Percentiles rank a stretch among this genome's conserved stretches.
phyloP scores from a whole-genome alignment of 768 basidiomycete species.

The Mycena chlorophos region DNA sequence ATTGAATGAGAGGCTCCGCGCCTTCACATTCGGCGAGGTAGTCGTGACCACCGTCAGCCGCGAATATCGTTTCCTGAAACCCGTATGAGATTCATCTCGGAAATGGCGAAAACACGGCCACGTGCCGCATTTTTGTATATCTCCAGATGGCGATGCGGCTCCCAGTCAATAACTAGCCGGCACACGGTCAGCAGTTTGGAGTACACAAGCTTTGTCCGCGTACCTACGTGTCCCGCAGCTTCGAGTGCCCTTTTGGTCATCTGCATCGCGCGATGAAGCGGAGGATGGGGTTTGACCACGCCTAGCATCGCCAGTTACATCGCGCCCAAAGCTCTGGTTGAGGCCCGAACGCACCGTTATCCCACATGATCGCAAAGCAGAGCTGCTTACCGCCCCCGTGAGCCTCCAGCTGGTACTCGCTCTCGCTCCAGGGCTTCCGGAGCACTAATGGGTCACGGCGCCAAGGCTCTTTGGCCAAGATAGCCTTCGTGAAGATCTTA shows the following conservation, averaged over 20 bases:
- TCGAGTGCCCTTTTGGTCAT: slow-evolving; percentile 45
- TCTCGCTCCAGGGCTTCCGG: slow-evolving; percentile 48
- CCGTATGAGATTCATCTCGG: slow-evolving; percentile 12
- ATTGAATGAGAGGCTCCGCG: slow-evolving; percentile 59
- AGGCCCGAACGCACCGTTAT: slow-evolving; percentile 33
- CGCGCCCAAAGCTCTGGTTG: neutral
- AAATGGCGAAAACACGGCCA: neutral
- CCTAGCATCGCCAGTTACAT: slow-evolving; percentile 8
- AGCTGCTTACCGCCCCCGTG: slow-evolving; percentile 47
- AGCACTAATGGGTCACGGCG: slow-evolving; percentile 50
- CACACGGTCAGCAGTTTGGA: neutral
- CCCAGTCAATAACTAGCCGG: slow-evolving; percentile 65
- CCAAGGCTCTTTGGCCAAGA: slow-evolving; percentile 57
- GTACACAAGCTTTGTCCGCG: neutral
- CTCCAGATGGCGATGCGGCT: slow-evolving; percentile 52
- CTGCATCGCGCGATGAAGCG: slow-evolving; percentile 51
- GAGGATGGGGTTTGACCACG: slow-evolving; percentile 51
- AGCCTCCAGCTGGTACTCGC: slow-evolving; percentile 44
- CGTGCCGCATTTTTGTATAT: slow-evolving; percentile 46
- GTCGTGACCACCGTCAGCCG: slow-evolving; percentile 54
- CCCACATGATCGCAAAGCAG: slow-evolving; percentile 55
- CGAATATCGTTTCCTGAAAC: slow-evolving; percentile 48
- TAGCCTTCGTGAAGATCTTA: slow-evolving; percentile 52
- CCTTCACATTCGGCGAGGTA: slow-evolving; percentile 41
- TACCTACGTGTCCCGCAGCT: slow-evolving; percentile 52